Evolutionary conservation across 1,284 basidiomycete species (phyloP).

Genomic region (Melampsora larici-populina): DNA sequence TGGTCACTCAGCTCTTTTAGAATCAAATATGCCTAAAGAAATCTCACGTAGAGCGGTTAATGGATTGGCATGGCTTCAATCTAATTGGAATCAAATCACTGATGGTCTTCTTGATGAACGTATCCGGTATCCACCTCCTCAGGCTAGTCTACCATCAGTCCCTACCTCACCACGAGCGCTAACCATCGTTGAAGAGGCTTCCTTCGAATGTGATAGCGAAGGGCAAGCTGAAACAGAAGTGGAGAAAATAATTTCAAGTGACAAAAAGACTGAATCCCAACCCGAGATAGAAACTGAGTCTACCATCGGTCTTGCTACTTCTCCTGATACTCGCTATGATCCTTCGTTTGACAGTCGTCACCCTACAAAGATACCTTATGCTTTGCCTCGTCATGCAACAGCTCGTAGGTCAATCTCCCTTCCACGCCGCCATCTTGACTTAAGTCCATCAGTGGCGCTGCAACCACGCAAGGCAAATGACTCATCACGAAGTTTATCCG

Average conservation of each 20-base stretch:
- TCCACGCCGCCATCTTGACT: no score
- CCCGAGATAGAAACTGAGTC: no score
- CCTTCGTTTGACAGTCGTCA: no score
- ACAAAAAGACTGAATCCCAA: neutral
- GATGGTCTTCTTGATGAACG: constrained; percentile 28
- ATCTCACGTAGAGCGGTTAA: neutral
- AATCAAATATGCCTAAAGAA: neutral
- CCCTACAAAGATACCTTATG: no score
- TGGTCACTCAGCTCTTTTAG: constrained; percentile 9
- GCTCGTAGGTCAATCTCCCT: no score
- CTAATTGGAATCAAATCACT: constrained; percentile 34
- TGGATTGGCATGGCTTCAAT: constrained; percentile 23
- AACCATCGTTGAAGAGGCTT: neutral
- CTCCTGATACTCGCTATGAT: neutral
- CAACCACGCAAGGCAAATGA: no score
- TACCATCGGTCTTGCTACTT: neutral
- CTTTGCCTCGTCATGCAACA: no score
- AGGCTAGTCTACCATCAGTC: neutral
- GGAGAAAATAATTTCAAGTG: neutral
- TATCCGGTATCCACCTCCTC: neutral
- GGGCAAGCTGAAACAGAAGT: neutral
- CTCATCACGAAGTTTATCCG: no score
- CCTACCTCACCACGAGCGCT: neutral
- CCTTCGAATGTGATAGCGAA: neutral
- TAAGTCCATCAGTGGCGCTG: no score